Conservation (phyloP, 805 yeast genomes). For the Monosporozyma yasuniensis region DNA sequence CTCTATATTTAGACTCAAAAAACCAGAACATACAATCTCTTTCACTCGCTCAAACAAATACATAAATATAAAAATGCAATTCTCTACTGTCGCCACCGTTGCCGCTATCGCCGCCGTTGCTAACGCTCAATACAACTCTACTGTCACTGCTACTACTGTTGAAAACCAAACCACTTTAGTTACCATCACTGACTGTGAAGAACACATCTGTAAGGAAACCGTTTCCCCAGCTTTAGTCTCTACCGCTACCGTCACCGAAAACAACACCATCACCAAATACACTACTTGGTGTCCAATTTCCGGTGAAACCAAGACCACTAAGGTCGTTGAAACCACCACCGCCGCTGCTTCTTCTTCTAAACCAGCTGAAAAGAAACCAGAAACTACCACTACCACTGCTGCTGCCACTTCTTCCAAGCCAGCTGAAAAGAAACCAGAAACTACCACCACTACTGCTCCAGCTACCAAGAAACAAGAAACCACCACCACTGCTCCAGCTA, state of each 20-base stretch:
- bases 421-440: conserved; percentile 17
- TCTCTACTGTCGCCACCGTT: conserved; percentile 33
- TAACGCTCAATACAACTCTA: conserved; percentile 22
- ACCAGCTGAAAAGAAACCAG: conserved; percentile 18
- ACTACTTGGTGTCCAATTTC: conserved; percentile 31
- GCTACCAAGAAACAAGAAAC: conserved; percentile 13
- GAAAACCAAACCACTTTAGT: conserved; percentile 27
- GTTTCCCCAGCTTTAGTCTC: conserved; percentile 31
- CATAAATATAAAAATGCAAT: conserved; percentile 29
- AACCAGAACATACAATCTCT: neutral
- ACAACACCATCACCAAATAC: conserved; percentile 23
- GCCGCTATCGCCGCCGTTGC: conserved; percentile 31
- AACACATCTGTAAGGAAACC: conserved; percentile 26
- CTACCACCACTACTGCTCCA: conserved; percentile 20
- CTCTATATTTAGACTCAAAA: neutral
- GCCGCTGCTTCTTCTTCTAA: conserved; percentile 13
- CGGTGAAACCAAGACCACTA: conserved; percentile 17
- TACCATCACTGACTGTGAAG: conserved; percentile 31
- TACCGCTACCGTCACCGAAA: conserved; percentile 28
- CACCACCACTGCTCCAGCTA: conserved; percentile 17
- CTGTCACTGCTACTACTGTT: conserved; percentile 19
- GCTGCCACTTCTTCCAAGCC: conserved; percentile 10
- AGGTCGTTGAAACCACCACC: conserved; percentile 9
- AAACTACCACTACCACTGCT: conserved; percentile 22
- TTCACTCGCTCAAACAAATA: conserved; percentile 1